Conservation (phyloP, 352 stramenopile species). For the Globisporangium rhizosaccharum region DNA sequence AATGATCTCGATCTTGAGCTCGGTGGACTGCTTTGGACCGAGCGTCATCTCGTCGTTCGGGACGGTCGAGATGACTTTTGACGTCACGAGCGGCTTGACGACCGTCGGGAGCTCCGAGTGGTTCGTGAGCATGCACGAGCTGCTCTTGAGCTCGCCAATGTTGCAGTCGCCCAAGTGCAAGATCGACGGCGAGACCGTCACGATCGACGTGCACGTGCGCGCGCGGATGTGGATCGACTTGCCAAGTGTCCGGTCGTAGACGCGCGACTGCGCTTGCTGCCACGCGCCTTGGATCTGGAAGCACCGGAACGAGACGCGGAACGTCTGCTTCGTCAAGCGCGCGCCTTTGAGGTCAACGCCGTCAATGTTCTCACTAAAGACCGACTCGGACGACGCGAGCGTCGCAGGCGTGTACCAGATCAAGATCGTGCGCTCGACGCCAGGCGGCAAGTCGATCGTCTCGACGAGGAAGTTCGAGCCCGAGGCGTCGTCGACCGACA, state of each 20-base stretch:
- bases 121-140: slow-evolving; percentile 84
- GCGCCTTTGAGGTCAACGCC: slow-evolving; percentile 72
- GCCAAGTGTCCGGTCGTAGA: slow-evolving; percentile 81
- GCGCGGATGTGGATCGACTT: slow-evolving; percentile 85
- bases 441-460: slow-evolving; percentile 80
- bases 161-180: slow-evolving; percentile 87
- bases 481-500: slow-evolving; percentile 51
- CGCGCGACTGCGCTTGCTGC: slow-evolving; percentile 80
- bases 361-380: slow-evolving; percentile 41
- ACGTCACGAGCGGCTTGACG: slow-evolving; percentile 83
- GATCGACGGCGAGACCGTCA: slow-evolving; percentile 81
- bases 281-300: slow-evolving; percentile 83
- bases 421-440: slow-evolving; percentile 84
- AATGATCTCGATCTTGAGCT: slow-evolving; percentile 89
- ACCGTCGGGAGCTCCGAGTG: slow-evolving; percentile 85
- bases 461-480: slow-evolving; percentile 87
- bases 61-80: slow-evolving; percentile 86
- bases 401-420: slow-evolving; percentile 78
- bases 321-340: slow-evolving; percentile 82
- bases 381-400: slow-evolving; percentile 32
- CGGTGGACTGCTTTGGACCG: slow-evolving; percentile 80
- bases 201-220: slow-evolving; percentile 82
- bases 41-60: slow-evolving; percentile 86
- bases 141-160: slow-evolving; percentile 86
- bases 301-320: slow-evolving; percentile 83